phyloP scores from a whole-genome alignment of 148 eudicot species.

The Silene conica region DNA sequence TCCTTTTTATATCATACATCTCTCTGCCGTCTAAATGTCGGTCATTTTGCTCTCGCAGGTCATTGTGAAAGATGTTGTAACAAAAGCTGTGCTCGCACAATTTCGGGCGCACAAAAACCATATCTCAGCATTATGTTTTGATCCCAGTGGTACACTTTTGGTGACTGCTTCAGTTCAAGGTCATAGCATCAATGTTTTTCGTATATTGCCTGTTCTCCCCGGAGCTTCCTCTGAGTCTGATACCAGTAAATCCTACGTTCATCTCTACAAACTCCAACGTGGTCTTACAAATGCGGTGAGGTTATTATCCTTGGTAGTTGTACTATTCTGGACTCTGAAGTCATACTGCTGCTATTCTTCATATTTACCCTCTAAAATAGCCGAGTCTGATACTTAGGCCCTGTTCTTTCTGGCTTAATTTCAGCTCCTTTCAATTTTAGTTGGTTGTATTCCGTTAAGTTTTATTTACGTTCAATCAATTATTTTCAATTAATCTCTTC shows the following conservation, averaged over 20 bases:
- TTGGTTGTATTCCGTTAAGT: too few species aligned
- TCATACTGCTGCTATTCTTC: too few species aligned
- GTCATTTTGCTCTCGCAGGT: slow-evolving; percentile 40
- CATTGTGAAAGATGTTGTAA: slow-evolving; percentile 64
- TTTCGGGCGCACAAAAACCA: slow-evolving; percentile 83
- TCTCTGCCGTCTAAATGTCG: neutral
- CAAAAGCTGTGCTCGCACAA: slow-evolving; percentile 67
- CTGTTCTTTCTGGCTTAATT: too few species aligned
- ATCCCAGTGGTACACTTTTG: slow-evolving; percentile 79
- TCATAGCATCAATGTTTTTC: slow-evolving; percentile 78
- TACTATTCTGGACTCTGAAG: neutral
- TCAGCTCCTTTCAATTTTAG: too few species aligned
- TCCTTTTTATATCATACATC: neutral
- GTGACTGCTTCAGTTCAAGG: slow-evolving; percentile 92
- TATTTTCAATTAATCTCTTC: too few species aligned
- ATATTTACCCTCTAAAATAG: too few species aligned
- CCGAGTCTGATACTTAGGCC: too few species aligned
- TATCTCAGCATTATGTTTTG: slow-evolving; percentile 77
- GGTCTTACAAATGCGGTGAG: slow-evolving; percentile 86
- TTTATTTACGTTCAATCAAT: too few species aligned
- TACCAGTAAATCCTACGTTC: slow-evolving; percentile 47
- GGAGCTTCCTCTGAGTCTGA: slow-evolving; percentile 38
- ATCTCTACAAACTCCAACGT: slow-evolving; percentile 85
- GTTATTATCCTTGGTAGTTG: neutral
- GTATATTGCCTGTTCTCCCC: slow-evolving; percentile 47